phyloP scores from a whole-genome alignment of 2,329 filamentous ascomycete genomes.

The Parastagonospora nodorum region DNA sequence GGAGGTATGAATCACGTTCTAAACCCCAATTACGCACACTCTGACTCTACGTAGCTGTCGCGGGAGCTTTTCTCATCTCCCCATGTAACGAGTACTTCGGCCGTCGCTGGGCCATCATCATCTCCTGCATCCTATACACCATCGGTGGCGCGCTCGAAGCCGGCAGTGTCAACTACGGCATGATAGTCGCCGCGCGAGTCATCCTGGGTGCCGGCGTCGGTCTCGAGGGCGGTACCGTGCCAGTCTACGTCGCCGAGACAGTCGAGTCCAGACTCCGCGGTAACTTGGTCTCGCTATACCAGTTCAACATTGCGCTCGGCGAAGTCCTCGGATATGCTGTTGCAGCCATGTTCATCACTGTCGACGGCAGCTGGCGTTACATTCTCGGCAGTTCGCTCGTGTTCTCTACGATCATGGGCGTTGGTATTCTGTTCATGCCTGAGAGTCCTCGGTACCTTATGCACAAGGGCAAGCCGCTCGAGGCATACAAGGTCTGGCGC shows the following conservation, averaged over 20 bases:
- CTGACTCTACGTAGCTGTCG: conserved; percentile 58
- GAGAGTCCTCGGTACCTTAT: conserved; percentile 72
- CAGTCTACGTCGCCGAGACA: conserved; percentile 75
- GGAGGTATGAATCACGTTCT: conserved; percentile 47
- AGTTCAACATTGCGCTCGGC: conserved; percentile 76
- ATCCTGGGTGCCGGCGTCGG: conserved; percentile 74
- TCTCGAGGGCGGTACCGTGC: conserved; percentile 74
- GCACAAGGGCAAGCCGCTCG: conserved; percentile 66
- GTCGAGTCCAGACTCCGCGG: conserved; percentile 70
- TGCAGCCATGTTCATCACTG: conserved; percentile 73
- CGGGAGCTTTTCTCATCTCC: conserved; percentile 69
- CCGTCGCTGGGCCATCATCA: conserved; percentile 70
- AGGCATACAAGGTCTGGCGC: conserved; percentile 73
- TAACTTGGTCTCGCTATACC: conserved; percentile 75
- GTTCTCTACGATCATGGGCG: conserved; percentile 67
- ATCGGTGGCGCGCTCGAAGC: conserved; percentile 71
- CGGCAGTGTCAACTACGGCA: conserved; percentile 69
- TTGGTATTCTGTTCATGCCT: conserved; percentile 73
- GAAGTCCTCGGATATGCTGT: conserved; percentile 76
- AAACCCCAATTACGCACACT: neutral
- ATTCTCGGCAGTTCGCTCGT: conserved; percentile 74
- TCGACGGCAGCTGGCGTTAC: conserved; percentile 73
- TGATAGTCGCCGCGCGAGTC: conserved; percentile 71
- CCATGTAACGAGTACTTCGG: conserved; percentile 71
- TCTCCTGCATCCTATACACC: conserved; percentile 72